Percentiles rank a stretch among this genome's conserved stretches.
phyloP scores from a whole-genome alignment of 1,139 yeast genomes.

The Yamadazyma diospyri region DNA sequence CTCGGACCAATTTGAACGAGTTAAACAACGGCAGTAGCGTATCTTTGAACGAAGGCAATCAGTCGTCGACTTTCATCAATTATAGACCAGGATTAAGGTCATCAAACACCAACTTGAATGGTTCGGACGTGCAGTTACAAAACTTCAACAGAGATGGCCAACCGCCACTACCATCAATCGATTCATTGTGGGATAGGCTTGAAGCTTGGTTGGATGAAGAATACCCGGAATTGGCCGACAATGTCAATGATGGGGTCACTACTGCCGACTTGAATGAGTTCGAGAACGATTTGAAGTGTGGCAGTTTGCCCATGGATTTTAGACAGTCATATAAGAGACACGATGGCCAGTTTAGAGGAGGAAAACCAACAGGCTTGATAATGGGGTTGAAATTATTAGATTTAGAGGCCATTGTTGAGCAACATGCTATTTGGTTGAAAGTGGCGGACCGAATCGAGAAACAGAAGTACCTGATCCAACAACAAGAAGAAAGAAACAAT shows the following conservation, averaged over 20 bases:
- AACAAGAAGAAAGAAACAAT: constrained; percentile 21
- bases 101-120: constrained; percentile 24
- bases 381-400: constrained; percentile 72
- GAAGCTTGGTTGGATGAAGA: constrained; percentile 73
- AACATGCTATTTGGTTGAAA: constrained; percentile 69
- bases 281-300: constrained; percentile 65
- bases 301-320: constrained; percentile 66
- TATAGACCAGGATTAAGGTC: constrained; percentile 42
- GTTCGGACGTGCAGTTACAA: constrained; percentile 39
- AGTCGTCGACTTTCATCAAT: constrained; percentile 21
- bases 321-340: constrained; percentile 72
- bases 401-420: constrained; percentile 67
- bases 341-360: constrained; percentile 80
- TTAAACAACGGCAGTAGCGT: constrained; percentile 25
- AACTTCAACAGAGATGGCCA: constrained; percentile 47
- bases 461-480: constrained; percentile 33
- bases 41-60: constrained; percentile 20
- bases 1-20: constrained; percentile 34
- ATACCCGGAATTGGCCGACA: constrained; percentile 77
- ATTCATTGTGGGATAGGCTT: constrained; percentile 70
- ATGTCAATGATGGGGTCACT: constrained; percentile 67
- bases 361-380: constrained; percentile 69
- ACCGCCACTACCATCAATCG: constrained; percentile 71
- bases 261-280: constrained; percentile 73
- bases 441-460: constrained; percentile 54